Evolutionary conservation across 192 early-diverging fungal species (phyloP).

Genomic region (Oehlia diaphana): DNA sequence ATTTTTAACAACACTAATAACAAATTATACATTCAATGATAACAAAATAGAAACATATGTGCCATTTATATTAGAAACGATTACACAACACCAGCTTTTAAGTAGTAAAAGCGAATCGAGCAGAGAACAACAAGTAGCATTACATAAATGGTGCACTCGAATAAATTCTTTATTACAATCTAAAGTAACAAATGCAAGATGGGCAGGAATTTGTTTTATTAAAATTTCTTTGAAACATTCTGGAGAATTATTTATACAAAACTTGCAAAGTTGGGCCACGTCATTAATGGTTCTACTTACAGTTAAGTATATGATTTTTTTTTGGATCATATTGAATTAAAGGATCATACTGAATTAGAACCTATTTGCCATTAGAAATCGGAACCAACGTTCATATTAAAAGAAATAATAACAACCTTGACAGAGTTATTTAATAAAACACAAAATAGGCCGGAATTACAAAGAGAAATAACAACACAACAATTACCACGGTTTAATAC

Average conservation of each 20-base stretch:
- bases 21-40: conserved; percentile 42
- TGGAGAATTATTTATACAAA: conserved; percentile 32
- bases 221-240: conserved; percentile 52
- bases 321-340: not conserved
- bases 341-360: not conserved
- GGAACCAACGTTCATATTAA: conserved; percentile 40
- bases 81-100: conserved; percentile 43
- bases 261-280: not conserved
- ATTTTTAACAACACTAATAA: conserved; percentile 40
- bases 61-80: conserved; percentile 51
- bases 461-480: conserved; percentile 54
- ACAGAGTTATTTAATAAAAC: conserved; percentile 52
- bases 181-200: conserved; percentile 48
- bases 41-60: conserved; percentile 39
- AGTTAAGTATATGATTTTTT: not conserved
- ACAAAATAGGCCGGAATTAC: conserved; percentile 48
- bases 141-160: conserved; percentile 55
- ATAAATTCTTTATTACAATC: conserved; percentile 56
- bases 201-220: conserved; percentile 51
- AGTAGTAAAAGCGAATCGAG: not conserved
- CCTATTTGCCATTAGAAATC: conserved; percentile 39
- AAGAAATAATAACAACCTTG: conserved; percentile 46
- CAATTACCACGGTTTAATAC: conserved; percentile 53
- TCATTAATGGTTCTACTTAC: conserved; percentile 1
- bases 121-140: not conserved